Evolutionary conservation across 331 rosid species (phyloP).

Genomic region (Ulmus americana): DNA sequence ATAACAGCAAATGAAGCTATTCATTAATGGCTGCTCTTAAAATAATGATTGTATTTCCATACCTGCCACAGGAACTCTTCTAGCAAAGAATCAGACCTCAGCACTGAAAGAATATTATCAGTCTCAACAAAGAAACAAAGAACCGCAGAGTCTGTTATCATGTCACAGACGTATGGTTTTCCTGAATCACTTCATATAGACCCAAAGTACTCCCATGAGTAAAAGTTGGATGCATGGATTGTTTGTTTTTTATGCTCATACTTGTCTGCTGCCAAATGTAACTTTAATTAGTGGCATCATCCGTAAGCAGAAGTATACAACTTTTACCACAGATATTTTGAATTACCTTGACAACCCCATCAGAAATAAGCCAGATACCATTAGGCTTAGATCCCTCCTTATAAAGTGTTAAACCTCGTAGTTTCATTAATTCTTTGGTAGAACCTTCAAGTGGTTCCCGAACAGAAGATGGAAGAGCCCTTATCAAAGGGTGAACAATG

Average conservation of each 20-base stretch:
- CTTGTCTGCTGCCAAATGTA: constrained; percentile 62
- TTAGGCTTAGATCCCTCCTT: constrained; percentile 73
- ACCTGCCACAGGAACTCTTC: constrained; percentile 97
- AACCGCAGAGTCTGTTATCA: constrained; percentile 60
- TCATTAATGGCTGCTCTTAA: constrained; percentile 12
- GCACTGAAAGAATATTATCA: constrained; percentile 48
- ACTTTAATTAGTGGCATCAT: constrained; percentile 8
- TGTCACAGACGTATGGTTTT: constrained; percentile 67
- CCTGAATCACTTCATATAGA: constrained; percentile 73
- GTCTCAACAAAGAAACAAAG: constrained; percentile 56
- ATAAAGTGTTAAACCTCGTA: constrained; percentile 63
- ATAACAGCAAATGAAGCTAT: neutral
- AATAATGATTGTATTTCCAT: neutral
- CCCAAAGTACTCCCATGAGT: constrained; percentile 88
- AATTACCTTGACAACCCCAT: constrained; percentile 83
- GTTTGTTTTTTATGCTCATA: constrained; percentile 46
- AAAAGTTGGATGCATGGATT: constrained; percentile 61
- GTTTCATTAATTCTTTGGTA: constrained; percentile 59
- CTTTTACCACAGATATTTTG: neutral
- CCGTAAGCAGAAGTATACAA: constrained; percentile 13
- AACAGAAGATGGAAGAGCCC: constrained; percentile 63
- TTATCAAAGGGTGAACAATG: constrained; percentile 56
- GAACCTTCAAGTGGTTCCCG: constrained; percentile 49
- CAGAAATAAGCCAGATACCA: constrained; percentile 88
- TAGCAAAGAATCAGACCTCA: constrained; percentile 49